phyloP scores from a whole-genome alignment of 2,329 filamentous ascomycete species.

The Colletotrichum somersetense region DNA sequence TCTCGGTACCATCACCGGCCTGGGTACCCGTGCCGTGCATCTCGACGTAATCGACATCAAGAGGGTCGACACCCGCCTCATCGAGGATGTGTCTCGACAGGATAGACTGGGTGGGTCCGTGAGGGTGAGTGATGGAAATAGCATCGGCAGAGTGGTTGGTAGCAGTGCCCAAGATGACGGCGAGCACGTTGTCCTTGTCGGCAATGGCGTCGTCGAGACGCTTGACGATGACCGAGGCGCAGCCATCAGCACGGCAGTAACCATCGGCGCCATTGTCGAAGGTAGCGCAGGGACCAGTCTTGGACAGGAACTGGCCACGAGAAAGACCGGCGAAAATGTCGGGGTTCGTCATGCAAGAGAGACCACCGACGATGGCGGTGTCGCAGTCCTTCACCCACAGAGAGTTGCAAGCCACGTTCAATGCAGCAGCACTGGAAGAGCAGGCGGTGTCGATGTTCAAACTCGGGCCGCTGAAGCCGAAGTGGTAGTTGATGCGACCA shows the following conservation, averaged over 20 bases:
- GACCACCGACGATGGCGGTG: conserved; percentile 82
- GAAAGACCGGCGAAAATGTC: conserved; percentile 83
- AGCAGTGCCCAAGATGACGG: conserved; percentile 78
- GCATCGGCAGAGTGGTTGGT: conserved; percentile 88
- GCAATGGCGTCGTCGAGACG: conserved; percentile 81
- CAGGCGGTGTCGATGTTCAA: conserved; percentile 82
- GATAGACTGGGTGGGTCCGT: conserved; percentile 79
- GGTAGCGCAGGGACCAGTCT: conserved; percentile 81
- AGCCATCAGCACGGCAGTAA: conserved; percentile 84
- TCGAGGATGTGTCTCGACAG: conserved; percentile 79
- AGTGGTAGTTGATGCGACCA: conserved; percentile 81
- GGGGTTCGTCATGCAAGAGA: conserved; percentile 84
- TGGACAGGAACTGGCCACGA: conserved; percentile 82
- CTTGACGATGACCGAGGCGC: conserved; percentile 82
- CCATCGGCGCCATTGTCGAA: conserved; percentile 86
- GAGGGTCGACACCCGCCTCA: conserved; percentile 79
- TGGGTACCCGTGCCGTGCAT: conserved; percentile 93
- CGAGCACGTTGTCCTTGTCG: conserved; percentile 83
- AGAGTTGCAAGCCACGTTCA: conserved; percentile 77
- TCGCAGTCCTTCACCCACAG: conserved; percentile 83
- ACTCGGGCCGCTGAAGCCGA: conserved; percentile 80
- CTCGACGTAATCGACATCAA: conserved; percentile 85
- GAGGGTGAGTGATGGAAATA: conserved; percentile 86
- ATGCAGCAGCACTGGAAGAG: conserved; percentile 79
- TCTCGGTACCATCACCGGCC: conserved; percentile 85